Evolutionary conservation across 305 asterid species (phyloP).

Genomic region (Fraxinus sp.): DNA sequence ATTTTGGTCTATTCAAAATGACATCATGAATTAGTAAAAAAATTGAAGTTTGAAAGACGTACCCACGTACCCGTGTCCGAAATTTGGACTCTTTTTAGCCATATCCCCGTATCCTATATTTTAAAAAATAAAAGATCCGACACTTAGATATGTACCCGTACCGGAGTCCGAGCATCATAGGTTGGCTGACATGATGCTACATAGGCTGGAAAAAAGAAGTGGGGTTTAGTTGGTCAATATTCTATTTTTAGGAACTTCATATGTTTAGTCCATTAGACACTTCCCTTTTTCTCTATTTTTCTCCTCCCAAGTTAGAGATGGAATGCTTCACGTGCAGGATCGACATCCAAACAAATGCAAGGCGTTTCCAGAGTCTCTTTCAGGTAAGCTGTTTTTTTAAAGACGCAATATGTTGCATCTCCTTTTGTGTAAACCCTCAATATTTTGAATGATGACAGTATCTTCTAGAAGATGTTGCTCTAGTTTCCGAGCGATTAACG

Average conservation of each 20-base stretch:
- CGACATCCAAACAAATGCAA: slow-evolving; percentile 82
- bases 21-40: too few relatives aligned
- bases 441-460: slow-evolving; percentile 47
- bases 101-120: too few relatives aligned
- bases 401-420: not conserved
- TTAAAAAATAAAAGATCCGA: too few relatives aligned
- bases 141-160: too few relatives aligned
- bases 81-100: too few relatives aligned
- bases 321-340: slow-evolving; percentile 52
- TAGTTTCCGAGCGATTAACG: slow-evolving; percentile 60
- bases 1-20: too few relatives aligned
- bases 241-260: not conserved
- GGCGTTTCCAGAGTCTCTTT: slow-evolving; percentile 83
- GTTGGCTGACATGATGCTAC: not conserved
- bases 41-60: too few relatives aligned
- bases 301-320: not conserved
- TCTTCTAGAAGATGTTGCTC: slow-evolving; percentile 85
- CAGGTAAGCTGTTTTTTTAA: slow-evolving; percentile 43
- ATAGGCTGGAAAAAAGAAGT: not conserved
- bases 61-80: too few relatives aligned
- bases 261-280: not conserved
- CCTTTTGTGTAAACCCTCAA: slow-evolving; percentile 2
- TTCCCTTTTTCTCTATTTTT: not conserved
- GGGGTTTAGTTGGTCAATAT: not conserved
- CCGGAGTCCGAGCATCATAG: too few relatives aligned